phyloP scores from a whole-genome alignment of 352 stramenopile genomes.

The Phytophthora meadii region DNA sequence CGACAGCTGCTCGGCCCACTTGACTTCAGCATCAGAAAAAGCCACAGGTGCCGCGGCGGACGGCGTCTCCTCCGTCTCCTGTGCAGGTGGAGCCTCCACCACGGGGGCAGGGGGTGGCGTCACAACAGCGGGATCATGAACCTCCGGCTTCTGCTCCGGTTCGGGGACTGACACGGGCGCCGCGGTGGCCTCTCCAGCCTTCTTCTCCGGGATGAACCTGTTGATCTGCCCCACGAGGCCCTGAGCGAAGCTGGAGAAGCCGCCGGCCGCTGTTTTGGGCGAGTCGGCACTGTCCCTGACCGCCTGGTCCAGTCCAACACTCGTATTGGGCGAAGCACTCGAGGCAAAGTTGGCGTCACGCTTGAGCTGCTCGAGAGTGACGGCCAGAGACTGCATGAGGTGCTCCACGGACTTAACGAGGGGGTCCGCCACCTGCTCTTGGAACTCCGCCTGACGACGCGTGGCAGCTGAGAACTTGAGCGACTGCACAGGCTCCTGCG shows the following conservation, averaged over 20 bases:
- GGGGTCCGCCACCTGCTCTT: conserved; percentile 60
- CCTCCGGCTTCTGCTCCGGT: conserved; percentile 20
- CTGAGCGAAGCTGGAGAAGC: conserved; percentile 74
- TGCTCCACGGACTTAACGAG: conserved; percentile 67
- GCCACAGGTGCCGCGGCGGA: conserved; percentile 39
- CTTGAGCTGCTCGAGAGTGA: conserved; percentile 64
- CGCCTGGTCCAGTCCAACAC: conserved; percentile 24
- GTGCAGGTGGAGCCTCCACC: conserved; percentile 20
- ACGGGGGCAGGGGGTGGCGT: conserved; percentile 6
- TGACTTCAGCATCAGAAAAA: conserved; percentile 70
- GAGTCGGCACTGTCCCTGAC: conserved; percentile 40
- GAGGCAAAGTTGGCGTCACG: conserved; percentile 42
- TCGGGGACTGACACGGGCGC: conserved; percentile 13
- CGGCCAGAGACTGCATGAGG: conserved; percentile 58
- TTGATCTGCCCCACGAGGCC: conserved; percentile 73
- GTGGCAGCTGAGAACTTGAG: conserved; percentile 76
- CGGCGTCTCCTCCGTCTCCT: conserved; percentile 34
- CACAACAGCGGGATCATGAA: conserved; percentile 3
- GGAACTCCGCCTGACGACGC: conserved; percentile 45
- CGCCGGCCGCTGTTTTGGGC: conserved; percentile 49
- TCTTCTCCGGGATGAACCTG: conserved; percentile 65
- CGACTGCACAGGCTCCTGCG: conserved; percentile 49
- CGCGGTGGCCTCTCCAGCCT: conserved; percentile 32
- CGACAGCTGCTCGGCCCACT: conserved; percentile 74
- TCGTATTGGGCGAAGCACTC: conserved; percentile 1